Conservation (phyloP, 179 eudicot species). For the Spergularia azorica region DNA sequence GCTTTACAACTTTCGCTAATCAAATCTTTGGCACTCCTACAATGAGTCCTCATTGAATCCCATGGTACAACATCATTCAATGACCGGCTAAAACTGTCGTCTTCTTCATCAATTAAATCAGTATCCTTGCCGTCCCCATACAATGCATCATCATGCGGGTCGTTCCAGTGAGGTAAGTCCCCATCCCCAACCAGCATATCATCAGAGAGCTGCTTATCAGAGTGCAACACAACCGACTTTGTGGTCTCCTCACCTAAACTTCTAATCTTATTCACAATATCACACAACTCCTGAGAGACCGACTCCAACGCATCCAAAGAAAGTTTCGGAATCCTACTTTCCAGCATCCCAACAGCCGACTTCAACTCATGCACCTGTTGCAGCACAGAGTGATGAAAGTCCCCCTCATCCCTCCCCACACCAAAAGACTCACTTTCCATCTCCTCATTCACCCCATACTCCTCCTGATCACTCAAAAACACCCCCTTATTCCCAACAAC, state of each 20-base stretch:
- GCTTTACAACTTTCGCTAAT: slow-evolving; percentile 63
- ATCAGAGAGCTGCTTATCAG: slow-evolving; percentile 61
- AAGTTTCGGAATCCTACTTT: slow-evolving; percentile 57
- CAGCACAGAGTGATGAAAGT: slow-evolving; percentile 53
- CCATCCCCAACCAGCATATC: slow-evolving; percentile 69
- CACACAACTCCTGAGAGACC: slow-evolving; percentile 66
- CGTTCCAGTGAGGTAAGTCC: slow-evolving; percentile 78
- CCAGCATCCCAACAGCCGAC: slow-evolving; percentile 60
- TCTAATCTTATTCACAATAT: slow-evolving; percentile 71
- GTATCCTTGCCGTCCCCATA: slow-evolving; percentile 68
- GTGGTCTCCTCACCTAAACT: slow-evolving; percentile 60
- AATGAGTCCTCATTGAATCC: slow-evolving; percentile 65
- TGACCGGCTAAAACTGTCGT: slow-evolving; percentile 80
- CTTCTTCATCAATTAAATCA: slow-evolving; percentile 82
- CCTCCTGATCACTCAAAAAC: slow-evolving; percentile 67
- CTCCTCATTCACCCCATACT: slow-evolving; percentile 78
- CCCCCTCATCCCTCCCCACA: slow-evolving; percentile 55
- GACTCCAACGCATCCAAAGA: slow-evolving; percentile 54
- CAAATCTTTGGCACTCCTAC: slow-evolving; percentile 65
- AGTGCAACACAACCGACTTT: slow-evolving; percentile 52
- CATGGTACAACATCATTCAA: slow-evolving; percentile 81
- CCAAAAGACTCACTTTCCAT: slow-evolving; percentile 56
- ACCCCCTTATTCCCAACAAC: slow-evolving; percentile 85
- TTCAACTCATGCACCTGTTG: slow-evolving; percentile 78
- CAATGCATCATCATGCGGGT: slow-evolving; percentile 51